Base-by-base conservation (phyloP, 805 yeast species). In the Candida sanyiensis region DNA sequence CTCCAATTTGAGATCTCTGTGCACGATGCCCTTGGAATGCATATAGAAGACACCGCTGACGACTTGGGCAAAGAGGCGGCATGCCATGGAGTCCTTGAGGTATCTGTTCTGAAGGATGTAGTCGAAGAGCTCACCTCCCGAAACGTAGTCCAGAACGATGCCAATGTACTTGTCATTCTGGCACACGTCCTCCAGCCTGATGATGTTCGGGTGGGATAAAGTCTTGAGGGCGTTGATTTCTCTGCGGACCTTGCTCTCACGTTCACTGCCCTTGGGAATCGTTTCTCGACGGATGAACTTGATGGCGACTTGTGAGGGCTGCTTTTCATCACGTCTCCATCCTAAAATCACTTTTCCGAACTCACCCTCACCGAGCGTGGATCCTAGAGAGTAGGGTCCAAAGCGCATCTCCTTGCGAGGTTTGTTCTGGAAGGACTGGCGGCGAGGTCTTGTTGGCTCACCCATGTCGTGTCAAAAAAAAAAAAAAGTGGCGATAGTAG, bases 281-380 rank as follows among this genome's bases (percentile, higher is more conserved):
- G 87, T 77, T 43, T 88, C 96, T 51, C 95, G 73, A 52, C 89
- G 78, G 42, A 93, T 87, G 45, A 93, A 75, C 57, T 93, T 93
- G 52, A 93, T 88, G 33, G 98, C 98, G 9, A 87, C 95, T 63
- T 88, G 94, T 27, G 82, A 50, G 3, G 59, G 58, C 43, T 77
- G 75, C 55, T 76, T 65, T 15, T 87, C 88, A 51, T 80, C 89
- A 58, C 84, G 85, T 44, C 95, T 72, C 97, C 97, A 90, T 11
- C 97, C 97, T 17, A 93, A 69, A 59, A 90, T 93, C 42, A 93
- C 98, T 61, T 93, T 90, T 43, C 98, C 98, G 61, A 93, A 93
- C 58, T 93, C 98, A 35, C 98, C 98, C 63, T 93, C 96, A 24
- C 98, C 98, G 11, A 93, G 66, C 1, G 98, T 90, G 11, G 95